A percentile compares a stretch with the other conserved stretches of the same genome.
These are phyloP conservation scores for Heliamphora exappendiculata DNA, from an alignment of 148 eudicot species.

Conservation along the genomic window DNA sequence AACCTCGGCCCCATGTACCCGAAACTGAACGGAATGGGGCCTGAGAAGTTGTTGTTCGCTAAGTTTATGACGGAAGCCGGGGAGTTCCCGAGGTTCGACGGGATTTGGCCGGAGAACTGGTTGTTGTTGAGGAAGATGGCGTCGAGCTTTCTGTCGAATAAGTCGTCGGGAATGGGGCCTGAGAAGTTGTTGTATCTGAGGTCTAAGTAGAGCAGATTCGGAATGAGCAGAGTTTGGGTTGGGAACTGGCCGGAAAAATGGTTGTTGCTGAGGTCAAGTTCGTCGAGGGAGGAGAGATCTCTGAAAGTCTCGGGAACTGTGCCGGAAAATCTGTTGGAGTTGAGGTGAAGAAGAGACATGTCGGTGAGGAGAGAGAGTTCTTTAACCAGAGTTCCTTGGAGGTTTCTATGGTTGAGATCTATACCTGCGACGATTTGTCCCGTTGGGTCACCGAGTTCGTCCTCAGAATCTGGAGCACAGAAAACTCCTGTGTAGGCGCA, in stretches of 20 bases:
- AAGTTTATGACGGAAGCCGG: constrained; percentile 79
- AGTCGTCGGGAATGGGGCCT: constrained; percentile 56
- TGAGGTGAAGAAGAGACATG: constrained; percentile 66
- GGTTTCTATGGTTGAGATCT: constrained; percentile 80
- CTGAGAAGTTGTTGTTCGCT: constrained; percentile 60
- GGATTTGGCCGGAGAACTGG: constrained; percentile 48
- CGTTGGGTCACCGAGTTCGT: not conserved
- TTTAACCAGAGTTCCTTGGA: constrained; percentile 49
- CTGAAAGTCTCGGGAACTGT: constrained; percentile 49
- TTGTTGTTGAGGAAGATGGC: constrained; percentile 84
- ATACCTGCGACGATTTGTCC: constrained; percentile 41
- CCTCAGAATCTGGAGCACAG: constrained; percentile 31
- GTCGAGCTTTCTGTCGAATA: constrained; percentile 58
- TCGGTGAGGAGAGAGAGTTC: constrained; percentile 51
- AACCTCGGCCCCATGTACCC: constrained; percentile 53
- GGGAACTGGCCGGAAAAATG: constrained; percentile 69
- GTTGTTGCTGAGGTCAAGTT: constrained; percentile 89
- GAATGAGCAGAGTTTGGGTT: constrained; percentile 30
- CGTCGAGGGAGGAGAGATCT: constrained; percentile 43
- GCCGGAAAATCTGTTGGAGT: constrained; percentile 70
- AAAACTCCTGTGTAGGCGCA: constrained; percentile 74
- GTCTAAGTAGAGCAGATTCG: constrained; percentile 63
- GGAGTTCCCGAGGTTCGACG: constrained; percentile 62
- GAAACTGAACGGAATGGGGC: constrained; percentile 66
- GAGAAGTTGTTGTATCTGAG: constrained; percentile 61